Percentiles rank a stretch among this genome's conserved stretches.
phyloP scores from a whole-genome alignment of 2,329 filamentous ascomycete species.

The Neonectria ditissima region DNA sequence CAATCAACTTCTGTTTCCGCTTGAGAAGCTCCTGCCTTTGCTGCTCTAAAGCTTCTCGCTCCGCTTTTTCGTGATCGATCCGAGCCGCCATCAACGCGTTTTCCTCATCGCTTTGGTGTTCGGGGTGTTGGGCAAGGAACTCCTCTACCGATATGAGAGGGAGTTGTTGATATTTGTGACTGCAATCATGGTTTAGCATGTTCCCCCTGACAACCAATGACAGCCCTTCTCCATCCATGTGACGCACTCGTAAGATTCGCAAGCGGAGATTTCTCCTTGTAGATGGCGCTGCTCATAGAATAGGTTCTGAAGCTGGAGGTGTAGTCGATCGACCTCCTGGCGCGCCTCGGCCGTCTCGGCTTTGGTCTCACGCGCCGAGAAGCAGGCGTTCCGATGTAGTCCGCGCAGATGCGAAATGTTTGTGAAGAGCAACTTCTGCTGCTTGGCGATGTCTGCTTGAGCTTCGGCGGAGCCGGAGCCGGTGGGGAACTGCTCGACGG shows the following conservation, averaged over 20 bases:
- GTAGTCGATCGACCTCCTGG: slow-evolving; percentile 90
- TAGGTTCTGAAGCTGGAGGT: slow-evolving; percentile 93
- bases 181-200: slow-evolving; percentile 50
- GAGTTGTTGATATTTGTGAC: slow-evolving; percentile 88
- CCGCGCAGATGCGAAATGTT: slow-evolving; percentile 84
- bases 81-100: slow-evolving; percentile 88
- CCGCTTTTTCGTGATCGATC: slow-evolving; percentile 89
- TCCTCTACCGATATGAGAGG: slow-evolving; percentile 87
- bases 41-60: slow-evolving; percentile 87
- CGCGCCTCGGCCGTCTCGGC: slow-evolving; percentile 85
- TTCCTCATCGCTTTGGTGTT: slow-evolving; percentile 78
- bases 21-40: slow-evolving; percentile 81
- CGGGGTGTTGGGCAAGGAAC: slow-evolving; percentile 81
- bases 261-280: slow-evolving; percentile 88
- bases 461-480: slow-evolving; percentile 59
- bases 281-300: slow-evolving; percentile 96
- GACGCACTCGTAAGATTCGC: slow-evolving; percentile 89
- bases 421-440: slow-evolving; percentile 84
- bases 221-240: background rate
- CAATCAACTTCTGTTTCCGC: slow-evolving; percentile 71
- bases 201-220: background rate
- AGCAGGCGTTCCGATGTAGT: slow-evolving; percentile 83
- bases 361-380: slow-evolving; percentile 88
- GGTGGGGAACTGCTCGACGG: slow-evolving; percentile 59
- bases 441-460: slow-evolving; percentile 73